Evolutionary conservation across 257 asterid species (phyloP).

Genomic region (Rauvolfia tetraphylla): DNA sequence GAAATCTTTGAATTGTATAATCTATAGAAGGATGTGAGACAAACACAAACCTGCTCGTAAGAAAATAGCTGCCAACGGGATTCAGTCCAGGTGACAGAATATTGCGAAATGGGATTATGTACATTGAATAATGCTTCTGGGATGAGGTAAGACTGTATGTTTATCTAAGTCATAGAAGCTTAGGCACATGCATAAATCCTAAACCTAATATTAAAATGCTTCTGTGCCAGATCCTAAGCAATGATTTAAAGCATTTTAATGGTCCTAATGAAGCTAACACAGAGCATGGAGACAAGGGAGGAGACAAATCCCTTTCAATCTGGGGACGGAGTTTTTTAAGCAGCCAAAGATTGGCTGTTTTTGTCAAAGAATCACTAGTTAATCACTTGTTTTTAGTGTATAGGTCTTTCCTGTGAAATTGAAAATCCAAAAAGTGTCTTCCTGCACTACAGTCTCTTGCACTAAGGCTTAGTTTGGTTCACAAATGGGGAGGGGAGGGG

Average conservation of each 20-base stretch:
- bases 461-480: too few species aligned
- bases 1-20: background rate
- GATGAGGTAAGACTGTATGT: background rate
- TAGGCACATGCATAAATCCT: conserved; percentile 7
- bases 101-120: background rate
- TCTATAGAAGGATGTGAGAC: background rate
- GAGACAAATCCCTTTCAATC: conserved; percentile 28
- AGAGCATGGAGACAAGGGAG: conserved; percentile 8
- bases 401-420: background rate
- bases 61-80: background rate
- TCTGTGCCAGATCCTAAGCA: conserved; percentile 2
- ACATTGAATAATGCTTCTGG: background rate
- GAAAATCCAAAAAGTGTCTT: background rate
- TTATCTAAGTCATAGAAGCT: background rate
- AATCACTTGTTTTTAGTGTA: background rate
- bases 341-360: conserved; percentile 10
- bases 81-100: background rate
- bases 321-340: conserved; percentile 9
- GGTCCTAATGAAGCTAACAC: conserved; percentile 9
- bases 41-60: background rate
- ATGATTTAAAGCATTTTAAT: conserved; percentile 1
- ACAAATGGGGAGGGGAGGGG: too few species aligned
- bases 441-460: background rate
- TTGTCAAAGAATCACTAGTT: conserved; percentile 5
- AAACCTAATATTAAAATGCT: background rate